Percentiles rank a stretch among this genome's conserved stretches.
Conservation (phyloP, 495 filamentous ascomycete species). For the Podospora anserina region DNA sequence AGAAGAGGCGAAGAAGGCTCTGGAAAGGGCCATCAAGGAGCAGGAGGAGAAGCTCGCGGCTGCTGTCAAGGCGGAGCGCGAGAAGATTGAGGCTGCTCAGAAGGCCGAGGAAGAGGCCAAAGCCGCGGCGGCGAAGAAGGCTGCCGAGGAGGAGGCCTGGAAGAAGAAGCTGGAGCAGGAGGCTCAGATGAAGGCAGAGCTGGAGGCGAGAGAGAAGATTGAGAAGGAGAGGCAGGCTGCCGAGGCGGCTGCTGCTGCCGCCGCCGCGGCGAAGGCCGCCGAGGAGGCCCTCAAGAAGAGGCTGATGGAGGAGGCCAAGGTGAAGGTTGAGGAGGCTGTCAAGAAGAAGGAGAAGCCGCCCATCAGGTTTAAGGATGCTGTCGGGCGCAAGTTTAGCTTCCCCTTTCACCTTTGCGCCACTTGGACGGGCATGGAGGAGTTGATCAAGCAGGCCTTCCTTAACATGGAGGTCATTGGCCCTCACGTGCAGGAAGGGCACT, state of each 20-base stretch:
- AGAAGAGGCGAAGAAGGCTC: conserved; percentile 45
- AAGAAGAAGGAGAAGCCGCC: conserved; percentile 51
- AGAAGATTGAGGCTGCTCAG: conserved; percentile 38
- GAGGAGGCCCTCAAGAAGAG: conserved; percentile 47
- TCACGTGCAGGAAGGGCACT: conserved; percentile 80
- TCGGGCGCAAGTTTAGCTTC: conserved; percentile 82
- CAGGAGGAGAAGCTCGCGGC: conserved; percentile 39
- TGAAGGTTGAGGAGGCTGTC: conserved; percentile 52
- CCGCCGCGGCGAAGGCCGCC: conserved; percentile 25
- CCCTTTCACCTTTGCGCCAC: conserved; percentile 76
- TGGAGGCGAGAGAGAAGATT: conserved; percentile 42
- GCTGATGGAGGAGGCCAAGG: conserved; percentile 41
- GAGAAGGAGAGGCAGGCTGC: conserved; percentile 39
- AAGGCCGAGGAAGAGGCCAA: conserved; percentile 43
- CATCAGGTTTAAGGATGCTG: conserved; percentile 85
- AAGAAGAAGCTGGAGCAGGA: conserved; percentile 41
- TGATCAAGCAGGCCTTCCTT: conserved; percentile 83
- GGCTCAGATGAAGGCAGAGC: conserved; percentile 45
- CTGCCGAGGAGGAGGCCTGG: conserved; percentile 49
- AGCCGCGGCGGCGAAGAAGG: conserved; percentile 39
- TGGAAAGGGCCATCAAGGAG: conserved; percentile 53
- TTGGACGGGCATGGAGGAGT: conserved; percentile 80
- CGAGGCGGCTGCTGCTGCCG: conserved; percentile 22
- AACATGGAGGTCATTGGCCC: conserved; percentile 79
- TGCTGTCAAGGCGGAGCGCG: conserved; percentile 29